These are phyloP conservation scores for Penicillium occitanis DNA, from an alignment of 2,329 filamentous ascomycete genomes.

Conservation along the genomic window DNA sequence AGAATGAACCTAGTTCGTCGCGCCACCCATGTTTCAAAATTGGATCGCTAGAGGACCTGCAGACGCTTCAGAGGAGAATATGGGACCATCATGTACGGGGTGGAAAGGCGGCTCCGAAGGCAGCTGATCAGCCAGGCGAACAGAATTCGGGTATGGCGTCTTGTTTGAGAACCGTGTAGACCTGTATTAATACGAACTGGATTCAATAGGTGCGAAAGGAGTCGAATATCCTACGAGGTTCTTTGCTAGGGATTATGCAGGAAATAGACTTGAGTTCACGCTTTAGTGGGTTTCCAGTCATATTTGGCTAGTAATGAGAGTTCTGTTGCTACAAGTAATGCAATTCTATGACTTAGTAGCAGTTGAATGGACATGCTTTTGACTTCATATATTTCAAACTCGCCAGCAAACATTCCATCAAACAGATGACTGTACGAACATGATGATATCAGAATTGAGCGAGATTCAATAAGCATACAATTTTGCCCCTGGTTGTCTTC, in stretches of 20 bases:
- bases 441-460: too few relatives aligned
- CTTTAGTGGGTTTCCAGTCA: constrained; percentile 31
- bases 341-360: background rate
- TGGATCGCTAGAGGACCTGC: constrained; percentile 49
- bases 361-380: background rate
- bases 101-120: constrained; percentile 52
- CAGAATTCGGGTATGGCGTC: constrained; percentile 42
- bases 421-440: too few relatives aligned
- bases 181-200: constrained; percentile 20
- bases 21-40: constrained; percentile 62
- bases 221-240: constrained; percentile 62
- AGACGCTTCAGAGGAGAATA: constrained; percentile 49
- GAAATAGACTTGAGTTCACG: constrained; percentile 57
- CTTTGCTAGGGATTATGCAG: constrained; percentile 60
- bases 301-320: background rate
- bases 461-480: constrained; percentile 18
- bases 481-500: constrained; percentile 2
- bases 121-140: constrained; percentile 57
- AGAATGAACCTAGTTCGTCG: constrained; percentile 43
- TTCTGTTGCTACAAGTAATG: background rate
- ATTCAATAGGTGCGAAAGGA: constrained; percentile 49
- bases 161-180: background rate
- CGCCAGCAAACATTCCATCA: too few relatives aligned
- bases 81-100: constrained; percentile 54
- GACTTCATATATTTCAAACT: background rate